These are phyloP conservation scores for Psilocybe azurescens DNA, from an alignment of 768 basidiomycete genomes.

Conservation along the genomic window DNA sequence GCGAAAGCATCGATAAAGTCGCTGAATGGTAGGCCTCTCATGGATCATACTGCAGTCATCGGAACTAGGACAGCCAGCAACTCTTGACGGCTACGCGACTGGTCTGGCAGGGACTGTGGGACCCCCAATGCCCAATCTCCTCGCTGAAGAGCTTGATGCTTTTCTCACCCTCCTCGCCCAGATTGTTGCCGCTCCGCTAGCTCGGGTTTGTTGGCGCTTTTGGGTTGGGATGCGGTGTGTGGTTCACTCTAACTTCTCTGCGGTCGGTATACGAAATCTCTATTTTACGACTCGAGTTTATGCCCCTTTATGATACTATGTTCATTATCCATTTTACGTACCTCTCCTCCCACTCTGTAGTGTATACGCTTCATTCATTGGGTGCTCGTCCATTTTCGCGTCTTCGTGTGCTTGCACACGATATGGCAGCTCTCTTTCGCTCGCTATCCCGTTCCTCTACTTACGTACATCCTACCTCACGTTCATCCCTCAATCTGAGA, in stretches of 20 bases:
- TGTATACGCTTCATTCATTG: slow-evolving; percentile 7
- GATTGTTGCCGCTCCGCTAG: slow-evolving; percentile 23
- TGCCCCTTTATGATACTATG: slow-evolving; percentile 13
- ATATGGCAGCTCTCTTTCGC: slow-evolving; percentile 8
- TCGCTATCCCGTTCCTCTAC: slow-evolving; percentile 17
- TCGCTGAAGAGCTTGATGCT: slow-evolving; percentile 27
- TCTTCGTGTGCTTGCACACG: slow-evolving; percentile 23
- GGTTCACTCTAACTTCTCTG: slow-evolving; percentile 4
- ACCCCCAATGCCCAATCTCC: slow-evolving; percentile 11
- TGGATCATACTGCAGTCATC: slow-evolving; percentile 18
- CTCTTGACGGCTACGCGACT: slow-evolving; percentile 1
- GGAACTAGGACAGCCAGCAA: slow-evolving; percentile 6
- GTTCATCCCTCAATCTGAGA: slow-evolving; percentile 33
- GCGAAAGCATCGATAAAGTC: slow-evolving; percentile 21
- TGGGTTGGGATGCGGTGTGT: slow-evolving; percentile 16
- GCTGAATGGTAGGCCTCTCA: slow-evolving; percentile 19
- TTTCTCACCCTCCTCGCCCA: slow-evolving; percentile 17
- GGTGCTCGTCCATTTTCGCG: slow-evolving; percentile 5
- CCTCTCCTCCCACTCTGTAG: slow-evolving; percentile 4
- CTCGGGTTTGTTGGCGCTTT: slow-evolving; percentile 21
- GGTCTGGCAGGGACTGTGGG: slow-evolving; percentile 16
- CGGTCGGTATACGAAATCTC: neutral
- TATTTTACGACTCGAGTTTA: slow-evolving; percentile 14
- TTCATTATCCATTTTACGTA: slow-evolving; percentile 11
- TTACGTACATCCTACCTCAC: slow-evolving; percentile 24